These are phyloP conservation scores for Aspergillus udagawae DNA, from an alignment of 2,329 filamentous ascomycete species.

Conservation along the genomic window DNA sequence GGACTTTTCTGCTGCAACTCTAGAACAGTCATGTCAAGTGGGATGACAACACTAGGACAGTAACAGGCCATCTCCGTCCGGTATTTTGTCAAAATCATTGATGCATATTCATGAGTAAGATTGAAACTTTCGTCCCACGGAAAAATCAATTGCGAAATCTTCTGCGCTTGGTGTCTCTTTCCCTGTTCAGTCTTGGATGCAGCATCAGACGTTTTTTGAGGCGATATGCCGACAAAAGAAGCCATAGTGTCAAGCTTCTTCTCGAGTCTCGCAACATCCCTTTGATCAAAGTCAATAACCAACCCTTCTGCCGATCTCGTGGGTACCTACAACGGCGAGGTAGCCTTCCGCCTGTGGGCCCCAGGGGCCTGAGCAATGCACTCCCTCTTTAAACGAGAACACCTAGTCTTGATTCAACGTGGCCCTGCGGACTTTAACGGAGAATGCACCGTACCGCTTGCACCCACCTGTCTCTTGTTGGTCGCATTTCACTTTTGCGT, in stretches of 20 bases:
- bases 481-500: not conserved
- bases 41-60: slow-evolving; percentile 25
- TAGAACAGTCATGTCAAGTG: slow-evolving; percentile 9
- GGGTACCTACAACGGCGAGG: not conserved
- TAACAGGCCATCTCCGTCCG: slow-evolving; percentile 14
- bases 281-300: not conserved
- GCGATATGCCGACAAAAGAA: slow-evolving; percentile 10
- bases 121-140: not conserved
- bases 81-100: slow-evolving; percentile 10
- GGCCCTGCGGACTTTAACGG: not conserved
- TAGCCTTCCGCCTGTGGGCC: slow-evolving; percentile 18
- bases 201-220: not conserved
- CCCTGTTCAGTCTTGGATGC: not conserved
- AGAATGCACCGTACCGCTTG: not conserved
- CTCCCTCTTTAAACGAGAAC: slow-evolving; percentile 23
- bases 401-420: slow-evolving; percentile 12
- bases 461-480: not conserved
- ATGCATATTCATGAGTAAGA: slow-evolving; percentile 8
- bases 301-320: not conserved
- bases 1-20: slow-evolving; percentile 19
- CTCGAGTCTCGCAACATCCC: slow-evolving; percentile 23
- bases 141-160: slow-evolving; percentile 10
- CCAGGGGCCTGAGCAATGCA: slow-evolving; percentile 23
- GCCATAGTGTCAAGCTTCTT: slow-evolving; percentile 26
- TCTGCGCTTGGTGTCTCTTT: not conserved